phyloP scores from a whole-genome alignment of 768 basidiomycete species.

The Tylopilus sp. region DNA sequence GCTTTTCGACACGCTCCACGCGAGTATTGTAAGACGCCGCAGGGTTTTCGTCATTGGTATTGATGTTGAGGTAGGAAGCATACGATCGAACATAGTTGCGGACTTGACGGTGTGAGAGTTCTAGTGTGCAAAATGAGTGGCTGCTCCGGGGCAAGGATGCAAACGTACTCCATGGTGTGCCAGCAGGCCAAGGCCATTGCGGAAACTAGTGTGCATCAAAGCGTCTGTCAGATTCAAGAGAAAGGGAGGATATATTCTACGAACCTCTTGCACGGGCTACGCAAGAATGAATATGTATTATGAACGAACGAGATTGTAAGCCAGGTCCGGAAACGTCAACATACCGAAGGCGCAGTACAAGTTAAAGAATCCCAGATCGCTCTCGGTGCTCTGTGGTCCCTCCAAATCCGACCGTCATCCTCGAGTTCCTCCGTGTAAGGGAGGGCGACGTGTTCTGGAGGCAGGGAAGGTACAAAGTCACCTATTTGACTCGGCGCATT shows the following conservation, averaged over 20 bases:
- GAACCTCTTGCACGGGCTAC: constrained; percentile 5
- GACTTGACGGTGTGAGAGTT: constrained; percentile 33
- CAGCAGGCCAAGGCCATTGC: constrained; percentile 18
- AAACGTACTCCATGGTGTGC: constrained; percentile 13
- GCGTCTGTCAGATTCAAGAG: neutral
- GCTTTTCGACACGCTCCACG: constrained; percentile 44
- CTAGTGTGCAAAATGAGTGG: constrained; percentile 11
- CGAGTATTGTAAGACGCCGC: constrained; percentile 44
- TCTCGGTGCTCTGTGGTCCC: constrained; percentile 11
- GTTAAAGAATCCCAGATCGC: constrained; percentile 14
- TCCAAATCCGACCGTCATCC: constrained; percentile 2
- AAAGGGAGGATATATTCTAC: neutral
- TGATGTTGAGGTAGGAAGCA: constrained; percentile 10
- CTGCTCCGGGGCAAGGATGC: neutral
- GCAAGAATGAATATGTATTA: too few species aligned
- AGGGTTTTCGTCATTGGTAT: constrained; percentile 36
- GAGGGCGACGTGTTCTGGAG: neutral
- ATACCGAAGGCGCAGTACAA: constrained; percentile 10
- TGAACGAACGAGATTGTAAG: too few species aligned
- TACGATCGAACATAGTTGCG: constrained; percentile 30
- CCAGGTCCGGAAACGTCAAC: neutral
- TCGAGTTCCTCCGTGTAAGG: constrained; percentile 8
- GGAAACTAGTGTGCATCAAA: neutral
- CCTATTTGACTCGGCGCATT: constrained; percentile 1
- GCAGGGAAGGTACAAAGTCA: constrained; percentile 11